These are phyloP conservation scores for Pholiota conissans DNA, from an alignment of 768 basidiomycete genomes.

Conservation along the genomic window DNA sequence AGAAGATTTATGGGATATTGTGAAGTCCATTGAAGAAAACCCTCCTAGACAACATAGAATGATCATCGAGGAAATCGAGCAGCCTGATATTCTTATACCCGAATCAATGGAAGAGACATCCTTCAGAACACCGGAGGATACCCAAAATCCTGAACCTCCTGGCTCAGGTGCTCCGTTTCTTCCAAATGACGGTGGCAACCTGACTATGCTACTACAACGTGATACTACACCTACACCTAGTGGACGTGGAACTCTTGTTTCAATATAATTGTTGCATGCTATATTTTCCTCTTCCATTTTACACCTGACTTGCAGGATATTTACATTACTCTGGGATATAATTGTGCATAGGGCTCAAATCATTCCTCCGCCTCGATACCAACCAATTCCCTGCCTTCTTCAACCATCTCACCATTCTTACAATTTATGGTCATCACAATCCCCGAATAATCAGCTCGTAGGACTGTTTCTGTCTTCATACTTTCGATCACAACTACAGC, in stretches of 20 bases:
- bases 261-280: no score
- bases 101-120: conserved; percentile 26
- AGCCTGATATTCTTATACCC: conserved; percentile 23
- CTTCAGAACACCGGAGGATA: conserved; percentile 47
- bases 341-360: neutral
- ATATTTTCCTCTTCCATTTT: neutral
- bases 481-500: conserved; percentile 85
- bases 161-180: conserved; percentile 48
- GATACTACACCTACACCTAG: conserved; percentile 42
- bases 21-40: conserved; percentile 48
- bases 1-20: conserved; percentile 58
- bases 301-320: neutral
- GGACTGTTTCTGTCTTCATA: conserved; percentile 96
- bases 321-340: neutral
- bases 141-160: conserved; percentile 61
- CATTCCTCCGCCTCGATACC: conserved; percentile 51
- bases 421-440: conserved; percentile 73
- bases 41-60: conserved; percentile 36
- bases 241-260: conserved; percentile 6
- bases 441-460: conserved; percentile 70
- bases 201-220: conserved; percentile 39
- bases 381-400: conserved; percentile 80
- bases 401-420: conserved; percentile 87
- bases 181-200: conserved; percentile 39
- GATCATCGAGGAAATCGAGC: conserved; percentile 18